Conservation (phyloP, 345 rosid species). For the Hibiscus syriacus region DNA sequence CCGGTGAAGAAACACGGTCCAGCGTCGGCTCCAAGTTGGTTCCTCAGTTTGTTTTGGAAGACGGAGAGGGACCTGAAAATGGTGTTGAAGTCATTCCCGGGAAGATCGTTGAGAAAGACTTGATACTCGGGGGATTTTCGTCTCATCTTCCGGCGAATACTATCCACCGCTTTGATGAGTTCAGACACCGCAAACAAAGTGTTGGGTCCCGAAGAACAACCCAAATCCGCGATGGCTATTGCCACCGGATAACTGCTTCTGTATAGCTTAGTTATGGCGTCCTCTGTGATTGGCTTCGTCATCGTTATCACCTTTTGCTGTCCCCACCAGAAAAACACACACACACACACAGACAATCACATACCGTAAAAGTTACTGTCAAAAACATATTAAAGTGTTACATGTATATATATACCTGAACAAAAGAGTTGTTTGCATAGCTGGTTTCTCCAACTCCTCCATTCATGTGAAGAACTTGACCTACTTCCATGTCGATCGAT, state of each 20-base stretch:
- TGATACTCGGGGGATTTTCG: constrained; percentile 32
- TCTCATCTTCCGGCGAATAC: constrained; percentile 13
- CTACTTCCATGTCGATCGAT: constrained; percentile 16
- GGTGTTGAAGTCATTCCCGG: constrained; percentile 44
- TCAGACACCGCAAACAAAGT: constrained; percentile 26
- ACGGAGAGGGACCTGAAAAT: constrained; percentile 30
- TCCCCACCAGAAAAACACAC: not conserved
- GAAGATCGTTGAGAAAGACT: constrained; percentile 47
- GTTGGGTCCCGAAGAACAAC: constrained; percentile 30
- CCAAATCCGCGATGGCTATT: constrained; percentile 12
- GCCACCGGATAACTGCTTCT: not conserved
- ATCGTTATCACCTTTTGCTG: constrained; percentile 37
- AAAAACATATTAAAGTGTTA: not conserved
- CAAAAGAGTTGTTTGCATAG: constrained; percentile 29
- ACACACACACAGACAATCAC: not conserved
- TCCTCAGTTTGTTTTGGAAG: constrained; percentile 15
- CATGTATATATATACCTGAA: constrained; percentile 29
- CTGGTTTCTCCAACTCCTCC: constrained; percentile 35
- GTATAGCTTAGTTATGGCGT: constrained; percentile 31
- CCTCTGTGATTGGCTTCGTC: constrained; percentile 36
- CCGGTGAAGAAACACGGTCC: constrained; percentile 37
- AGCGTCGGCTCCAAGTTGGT: constrained; percentile 1
- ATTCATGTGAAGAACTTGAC: constrained; percentile 38
- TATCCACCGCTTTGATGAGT: constrained; percentile 24
- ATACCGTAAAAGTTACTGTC: not conserved